A percentile compares a stretch with the other conserved stretches of the same genome.
Evolutionary conservation across 164 flowering plant species (phyloP).

Genomic region (Magnolia sinica): DNA sequence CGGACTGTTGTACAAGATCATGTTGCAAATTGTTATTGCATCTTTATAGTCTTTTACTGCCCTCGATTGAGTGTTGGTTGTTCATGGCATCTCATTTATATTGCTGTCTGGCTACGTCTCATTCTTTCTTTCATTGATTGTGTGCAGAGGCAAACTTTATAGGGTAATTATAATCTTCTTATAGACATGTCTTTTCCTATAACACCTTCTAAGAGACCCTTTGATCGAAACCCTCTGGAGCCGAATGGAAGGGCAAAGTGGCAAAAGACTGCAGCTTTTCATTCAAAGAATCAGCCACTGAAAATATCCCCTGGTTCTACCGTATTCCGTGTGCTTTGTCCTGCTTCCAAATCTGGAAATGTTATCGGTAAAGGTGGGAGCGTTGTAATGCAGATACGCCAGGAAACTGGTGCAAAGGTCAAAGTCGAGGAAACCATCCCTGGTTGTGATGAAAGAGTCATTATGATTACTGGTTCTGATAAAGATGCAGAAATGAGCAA

Average conservation of each 20-base stretch:
- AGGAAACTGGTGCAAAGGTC: slow-evolving; percentile 71
- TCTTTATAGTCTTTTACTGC: neutral
- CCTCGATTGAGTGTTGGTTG: neutral
- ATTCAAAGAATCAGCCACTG: slow-evolving; percentile 26
- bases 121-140: neutral
- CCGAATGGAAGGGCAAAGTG: slow-evolving; percentile 57
- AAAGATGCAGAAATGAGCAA: slow-evolving; percentile 37
- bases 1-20: too few relatives aligned
- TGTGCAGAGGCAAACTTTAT: neutral
- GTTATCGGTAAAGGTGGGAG: slow-evolving; percentile 68
- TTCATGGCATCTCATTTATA: neutral
- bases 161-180: neutral
- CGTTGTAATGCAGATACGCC: slow-evolving; percentile 51
- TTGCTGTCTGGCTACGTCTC: neutral
- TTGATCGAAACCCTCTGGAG: slow-evolving; percentile 39
- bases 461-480: slow-evolving; percentile 50
- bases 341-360: slow-evolving; percentile 51
- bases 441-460: slow-evolving; percentile 81
- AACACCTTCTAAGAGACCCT: slow-evolving; percentile 72
- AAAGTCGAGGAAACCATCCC: slow-evolving; percentile 66
- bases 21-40: too few relatives aligned
- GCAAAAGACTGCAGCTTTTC: slow-evolving; percentile 36
- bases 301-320: slow-evolving; percentile 28
- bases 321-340: slow-evolving; percentile 69
- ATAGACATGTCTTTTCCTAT: slow-evolving; percentile 51